Evolutionary conservation across 352 stramenopile species (phyloP).

Genomic region (Aphanomyces euteiches): DNA sequence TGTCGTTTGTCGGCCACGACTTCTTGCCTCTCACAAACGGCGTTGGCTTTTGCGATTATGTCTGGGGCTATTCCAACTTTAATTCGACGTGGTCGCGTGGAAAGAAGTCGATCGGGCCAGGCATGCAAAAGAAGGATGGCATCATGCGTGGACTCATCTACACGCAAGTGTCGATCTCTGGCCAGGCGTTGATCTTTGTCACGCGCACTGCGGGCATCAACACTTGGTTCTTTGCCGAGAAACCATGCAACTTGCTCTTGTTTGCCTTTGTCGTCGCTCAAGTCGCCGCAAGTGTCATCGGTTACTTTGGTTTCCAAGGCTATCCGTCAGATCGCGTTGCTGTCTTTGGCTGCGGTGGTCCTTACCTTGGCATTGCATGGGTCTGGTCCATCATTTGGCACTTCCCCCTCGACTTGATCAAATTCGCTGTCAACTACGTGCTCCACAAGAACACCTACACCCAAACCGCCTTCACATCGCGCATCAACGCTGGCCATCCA

Average conservation of each 20-base stretch:
- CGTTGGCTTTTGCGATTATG: conserved; percentile 59
- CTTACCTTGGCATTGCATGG: conserved; percentile 64
- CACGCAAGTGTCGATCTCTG: conserved; percentile 69
- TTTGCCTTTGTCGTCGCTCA: conserved; percentile 68
- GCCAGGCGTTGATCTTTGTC: conserved; percentile 71
- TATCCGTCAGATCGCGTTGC: conserved; percentile 63
- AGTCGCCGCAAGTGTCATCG: conserved; percentile 58
- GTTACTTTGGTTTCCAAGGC: conserved; percentile 61
- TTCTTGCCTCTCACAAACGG: conserved; percentile 60
- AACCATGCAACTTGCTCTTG: conserved; percentile 58
- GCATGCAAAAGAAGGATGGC: conserved; percentile 61
- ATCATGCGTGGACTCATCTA: conserved; percentile 65
- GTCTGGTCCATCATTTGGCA: conserved; percentile 68
- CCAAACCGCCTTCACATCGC: conserved; percentile 61
- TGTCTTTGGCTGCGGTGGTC: conserved; percentile 56
- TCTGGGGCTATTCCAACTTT: conserved; percentile 68
- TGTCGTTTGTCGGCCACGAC: conserved; percentile 55
- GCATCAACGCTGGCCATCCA: conserved; percentile 72
- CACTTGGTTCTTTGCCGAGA: conserved; percentile 72
- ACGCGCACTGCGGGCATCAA: conserved; percentile 67
- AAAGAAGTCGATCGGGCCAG: conserved; percentile 58
- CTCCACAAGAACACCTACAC: conserved; percentile 57
- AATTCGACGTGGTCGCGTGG: conserved; percentile 61
- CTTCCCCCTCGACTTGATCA: conserved; percentile 69
- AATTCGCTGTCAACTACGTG: conserved; percentile 66